A percentile compares a stretch with the other conserved stretches of the same genome.
Conservation (phyloP, 2,329 filamentous ascomycete species). For the Apiospora kogelbergensis region DNA sequence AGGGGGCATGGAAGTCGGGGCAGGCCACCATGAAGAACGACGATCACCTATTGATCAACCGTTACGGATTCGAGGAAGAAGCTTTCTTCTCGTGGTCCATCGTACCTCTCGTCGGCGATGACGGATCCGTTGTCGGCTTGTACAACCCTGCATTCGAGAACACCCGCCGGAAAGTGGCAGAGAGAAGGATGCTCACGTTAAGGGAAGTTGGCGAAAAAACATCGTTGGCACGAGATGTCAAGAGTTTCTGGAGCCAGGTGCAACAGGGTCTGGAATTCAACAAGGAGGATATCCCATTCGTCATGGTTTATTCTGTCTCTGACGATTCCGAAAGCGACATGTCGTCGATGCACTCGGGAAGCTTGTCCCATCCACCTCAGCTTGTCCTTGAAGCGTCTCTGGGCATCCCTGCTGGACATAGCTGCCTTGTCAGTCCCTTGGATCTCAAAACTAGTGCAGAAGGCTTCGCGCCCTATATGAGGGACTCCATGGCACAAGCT, state of each 20-base stretch:
- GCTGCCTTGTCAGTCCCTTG: constrained; percentile 58
- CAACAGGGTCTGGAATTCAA: constrained; percentile 70
- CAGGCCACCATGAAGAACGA: constrained; percentile 85
- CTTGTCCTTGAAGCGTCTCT: constrained; percentile 71
- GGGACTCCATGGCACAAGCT: constrained; percentile 68
- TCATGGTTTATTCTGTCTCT: constrained; percentile 71
- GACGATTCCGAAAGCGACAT: constrained; percentile 72
- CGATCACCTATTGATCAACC: constrained; percentile 70
- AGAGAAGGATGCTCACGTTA: constrained; percentile 76
- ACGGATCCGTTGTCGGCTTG: constrained; percentile 72
- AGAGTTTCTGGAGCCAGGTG: constrained; percentile 72
- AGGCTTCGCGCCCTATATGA: constrained; percentile 74
- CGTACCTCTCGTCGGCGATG: constrained; percentile 72
- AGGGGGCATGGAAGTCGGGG: constrained; percentile 65
- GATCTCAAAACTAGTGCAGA: constrained; percentile 69
- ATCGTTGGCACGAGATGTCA: constrained; percentile 69
- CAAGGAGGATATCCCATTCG: constrained; percentile 74
- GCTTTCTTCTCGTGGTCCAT: constrained; percentile 83
- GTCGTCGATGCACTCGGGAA: constrained; percentile 70
- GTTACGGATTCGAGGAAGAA: constrained; percentile 72
- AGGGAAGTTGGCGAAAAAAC: constrained; percentile 77
- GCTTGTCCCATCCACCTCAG: constrained; percentile 58
- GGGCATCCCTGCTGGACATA: constrained; percentile 66
- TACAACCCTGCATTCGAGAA: constrained; percentile 84
- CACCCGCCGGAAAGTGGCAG: constrained; percentile 74